Evolutionary conservation across 129 eudicot genomes (phyloP).

Genomic region (Centella asiatica): DNA sequence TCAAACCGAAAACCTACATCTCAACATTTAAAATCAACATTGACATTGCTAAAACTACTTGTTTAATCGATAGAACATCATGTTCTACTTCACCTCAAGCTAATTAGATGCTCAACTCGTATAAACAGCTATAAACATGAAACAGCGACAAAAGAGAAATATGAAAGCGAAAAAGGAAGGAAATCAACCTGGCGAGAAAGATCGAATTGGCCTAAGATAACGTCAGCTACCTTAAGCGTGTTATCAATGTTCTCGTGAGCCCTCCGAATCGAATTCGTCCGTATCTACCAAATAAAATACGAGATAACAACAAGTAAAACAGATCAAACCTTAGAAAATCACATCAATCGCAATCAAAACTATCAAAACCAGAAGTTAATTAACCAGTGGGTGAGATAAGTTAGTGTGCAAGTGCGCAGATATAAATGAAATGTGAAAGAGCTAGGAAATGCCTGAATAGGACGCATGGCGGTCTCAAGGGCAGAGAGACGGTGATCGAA

Average conservation of each 20-base stretch:
- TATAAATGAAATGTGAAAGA: not conserved
- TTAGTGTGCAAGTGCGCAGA: not conserved
- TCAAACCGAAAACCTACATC: too few relatives aligned
- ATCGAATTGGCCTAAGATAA: conserved; percentile 54
- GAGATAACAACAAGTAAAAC: not conserved
- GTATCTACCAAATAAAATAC: conserved; percentile 28
- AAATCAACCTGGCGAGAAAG: conserved; percentile 56
- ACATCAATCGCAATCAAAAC: not conserved
- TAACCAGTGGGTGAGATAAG: too few relatives aligned
- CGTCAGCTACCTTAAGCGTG: conserved; percentile 71
- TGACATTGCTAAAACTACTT: too few relatives aligned
- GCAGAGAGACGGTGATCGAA: conserved; percentile 94
- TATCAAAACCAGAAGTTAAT: too few relatives aligned
- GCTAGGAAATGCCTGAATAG: conserved; percentile 58
- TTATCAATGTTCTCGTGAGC: conserved; percentile 92
- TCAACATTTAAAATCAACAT: too few relatives aligned
- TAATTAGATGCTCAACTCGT: too few relatives aligned
- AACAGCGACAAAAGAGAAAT: not conserved
- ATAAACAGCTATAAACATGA: not conserved
- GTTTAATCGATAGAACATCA: too few relatives aligned
- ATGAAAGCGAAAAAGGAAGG: not conserved
- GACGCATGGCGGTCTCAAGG: conserved; percentile 97
- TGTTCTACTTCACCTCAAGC: too few relatives aligned
- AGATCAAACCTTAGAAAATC: not conserved
- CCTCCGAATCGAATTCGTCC: conserved; percentile 73